A percentile compares a stretch with the other conserved stretches of the same genome.
phyloP scores from a whole-genome alignment of 2,329 filamentous ascomycete species.

The Xylariaceae sp. region DNA sequence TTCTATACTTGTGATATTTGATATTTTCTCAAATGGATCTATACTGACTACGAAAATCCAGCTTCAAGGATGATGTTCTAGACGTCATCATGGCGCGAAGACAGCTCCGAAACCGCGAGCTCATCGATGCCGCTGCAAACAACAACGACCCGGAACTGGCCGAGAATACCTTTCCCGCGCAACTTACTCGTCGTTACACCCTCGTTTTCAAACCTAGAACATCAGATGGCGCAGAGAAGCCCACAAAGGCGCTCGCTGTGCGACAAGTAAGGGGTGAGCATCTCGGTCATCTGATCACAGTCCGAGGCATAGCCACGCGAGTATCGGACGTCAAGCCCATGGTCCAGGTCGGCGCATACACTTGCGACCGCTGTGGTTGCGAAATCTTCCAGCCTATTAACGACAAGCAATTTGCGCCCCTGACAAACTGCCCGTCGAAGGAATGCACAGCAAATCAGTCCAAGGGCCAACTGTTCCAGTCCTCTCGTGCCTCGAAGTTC shows the following conservation, averaged over 20 bases:
- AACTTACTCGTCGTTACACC: constrained; percentile 88
- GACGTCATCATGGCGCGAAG: constrained; percentile 95
- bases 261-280: constrained; percentile 90
- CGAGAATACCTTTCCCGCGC: constrained; percentile 79
- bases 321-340: constrained; percentile 97
- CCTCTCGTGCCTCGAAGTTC: constrained; percentile 94
- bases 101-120: constrained; percentile 74
- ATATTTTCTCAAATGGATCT: neutral
- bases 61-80: constrained; percentile 95
- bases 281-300: constrained; percentile 85
- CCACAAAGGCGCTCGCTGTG: constrained; percentile 70
- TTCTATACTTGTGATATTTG: neutral
- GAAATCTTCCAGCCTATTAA: constrained; percentile 97
- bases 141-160: constrained; percentile 59
- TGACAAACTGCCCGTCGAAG: constrained; percentile 81
- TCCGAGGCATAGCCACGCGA: constrained; percentile 88
- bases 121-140: constrained; percentile 61
- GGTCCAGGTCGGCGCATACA: constrained; percentile 96
- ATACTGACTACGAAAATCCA: constrained; percentile 37
- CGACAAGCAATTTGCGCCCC: constrained; percentile 82
- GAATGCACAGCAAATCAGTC: constrained; percentile 87
- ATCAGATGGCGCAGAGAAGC: constrained; percentile 56
- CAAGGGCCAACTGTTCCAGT: constrained; percentile 89
- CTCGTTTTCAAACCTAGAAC: constrained; percentile 91
- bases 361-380: constrained; percentile 90